Conservation (phyloP, 495 filamentous ascomycete genomes). For the Lentithecium fluviatile region DNA sequence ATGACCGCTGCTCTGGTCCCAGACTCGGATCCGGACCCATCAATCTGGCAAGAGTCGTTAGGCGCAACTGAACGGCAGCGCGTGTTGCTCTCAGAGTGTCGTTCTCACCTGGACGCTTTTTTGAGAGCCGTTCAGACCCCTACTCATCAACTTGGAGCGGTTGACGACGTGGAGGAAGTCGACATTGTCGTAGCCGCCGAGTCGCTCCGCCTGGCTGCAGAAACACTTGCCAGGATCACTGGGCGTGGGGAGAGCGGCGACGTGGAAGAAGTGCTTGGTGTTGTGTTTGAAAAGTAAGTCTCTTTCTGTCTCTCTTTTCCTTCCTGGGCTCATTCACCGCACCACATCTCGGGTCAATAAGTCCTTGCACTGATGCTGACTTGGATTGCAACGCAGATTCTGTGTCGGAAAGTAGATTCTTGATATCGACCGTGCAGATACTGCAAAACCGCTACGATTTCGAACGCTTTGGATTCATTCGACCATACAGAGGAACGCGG, state of each 20-base stretch:
- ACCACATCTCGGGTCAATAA: not conserved
- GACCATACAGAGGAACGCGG: not conserved
- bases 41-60: conserved; percentile 77
- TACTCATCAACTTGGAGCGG: conserved; percentile 9
- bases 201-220: conserved; percentile 77
- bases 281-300: conserved; percentile 92
- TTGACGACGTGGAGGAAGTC: conserved; percentile 49
- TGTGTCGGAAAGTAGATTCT: conserved; percentile 66
- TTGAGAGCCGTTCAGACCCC: conserved; percentile 40
- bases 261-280: conserved; percentile 94
- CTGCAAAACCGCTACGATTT: not conserved
- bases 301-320: not conserved
- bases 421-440: not conserved
- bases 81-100: conserved; percentile 71
- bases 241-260: conserved; percentile 84
- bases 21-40: conserved; percentile 45
- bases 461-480: not conserved
- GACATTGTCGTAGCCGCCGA: conserved; percentile 97
- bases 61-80: conserved; percentile 89
- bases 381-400: conserved; percentile 48
- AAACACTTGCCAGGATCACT: conserved; percentile 78
- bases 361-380: conserved; percentile 10
- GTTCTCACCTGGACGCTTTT: conserved; percentile 68
- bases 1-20: conserved; percentile 63
- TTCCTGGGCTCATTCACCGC: too few relatives aligned